A percentile compares a stretch with the other conserved stretches of the same genome.
Evolutionary conservation across 2,329 filamentous ascomycete species (phyloP).

Genomic region (Cylindrodendrum hubeiense): DNA sequence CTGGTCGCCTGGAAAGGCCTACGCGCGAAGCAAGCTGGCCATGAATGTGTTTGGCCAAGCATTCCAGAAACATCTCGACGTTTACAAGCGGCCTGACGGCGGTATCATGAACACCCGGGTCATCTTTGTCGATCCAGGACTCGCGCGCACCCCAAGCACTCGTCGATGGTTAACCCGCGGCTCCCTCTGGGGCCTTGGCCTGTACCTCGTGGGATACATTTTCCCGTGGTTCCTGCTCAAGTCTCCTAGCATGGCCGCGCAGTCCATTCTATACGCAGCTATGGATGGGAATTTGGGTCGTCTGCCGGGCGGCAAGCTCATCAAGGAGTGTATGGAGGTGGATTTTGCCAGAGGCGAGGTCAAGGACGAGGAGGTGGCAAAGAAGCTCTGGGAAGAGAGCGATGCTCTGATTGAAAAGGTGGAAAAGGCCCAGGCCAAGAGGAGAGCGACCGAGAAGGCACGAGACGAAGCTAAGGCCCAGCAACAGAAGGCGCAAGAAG

Average conservation of each 20-base stretch:
- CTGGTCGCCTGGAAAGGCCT: slow-evolving; percentile 70
- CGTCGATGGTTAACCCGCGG: slow-evolving; percentile 89
- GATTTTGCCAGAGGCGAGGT: slow-evolving; percentile 80
- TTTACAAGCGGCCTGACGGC: slow-evolving; percentile 86
- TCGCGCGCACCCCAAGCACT: slow-evolving; percentile 86
- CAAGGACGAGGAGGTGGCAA: slow-evolving; percentile 81
- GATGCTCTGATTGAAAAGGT: slow-evolving; percentile 87
- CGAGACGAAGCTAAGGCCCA: slow-evolving; percentile 50
- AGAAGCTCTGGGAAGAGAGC: slow-evolving; percentile 90
- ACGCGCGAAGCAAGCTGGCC: slow-evolving; percentile 79
- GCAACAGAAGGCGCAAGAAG: slow-evolving; percentile 54
- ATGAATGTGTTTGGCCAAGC: slow-evolving; percentile 90
- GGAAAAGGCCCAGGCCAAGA: slow-evolving; percentile 73
- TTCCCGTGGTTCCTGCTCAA: slow-evolving; percentile 92
- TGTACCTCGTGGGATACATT: slow-evolving; percentile 84
- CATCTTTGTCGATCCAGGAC: slow-evolving; percentile 88
- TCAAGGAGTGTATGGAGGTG: slow-evolving; percentile 91
- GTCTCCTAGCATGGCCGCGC: slow-evolving; percentile 83
- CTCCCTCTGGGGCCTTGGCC: slow-evolving; percentile 80
- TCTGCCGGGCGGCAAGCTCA: slow-evolving; percentile 74
- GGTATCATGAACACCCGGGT: slow-evolving; percentile 86
- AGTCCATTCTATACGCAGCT: slow-evolving; percentile 85
- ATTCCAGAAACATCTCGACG: slow-evolving; percentile 91
- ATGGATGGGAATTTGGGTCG: slow-evolving; percentile 83
- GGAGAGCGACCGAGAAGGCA: slow-evolving; percentile 57